Evolutionary conservation across 1,284 basidiomycete genomes (phyloP).

Genomic region (Sporisorium graminicola): DNA sequence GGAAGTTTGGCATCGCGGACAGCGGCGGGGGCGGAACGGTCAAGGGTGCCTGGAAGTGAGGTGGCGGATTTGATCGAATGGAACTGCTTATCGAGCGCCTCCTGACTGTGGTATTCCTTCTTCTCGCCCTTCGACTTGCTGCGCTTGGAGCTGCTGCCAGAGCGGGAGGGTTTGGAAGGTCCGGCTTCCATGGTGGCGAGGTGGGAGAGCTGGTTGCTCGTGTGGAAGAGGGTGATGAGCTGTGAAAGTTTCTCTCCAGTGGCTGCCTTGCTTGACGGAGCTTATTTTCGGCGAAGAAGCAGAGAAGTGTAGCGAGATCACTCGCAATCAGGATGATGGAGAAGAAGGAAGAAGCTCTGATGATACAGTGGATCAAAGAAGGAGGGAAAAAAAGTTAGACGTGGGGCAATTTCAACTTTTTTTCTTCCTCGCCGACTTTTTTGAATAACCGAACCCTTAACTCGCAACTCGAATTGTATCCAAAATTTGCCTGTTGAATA

Average conservation of each 20-base stretch:
- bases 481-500: conserved; percentile 24
- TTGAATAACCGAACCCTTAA: conserved; percentile 33
- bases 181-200: conserved; percentile 39
- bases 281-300: too few relatives aligned
- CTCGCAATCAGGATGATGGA: neutral
- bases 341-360: neutral
- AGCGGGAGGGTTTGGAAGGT: conserved; percentile 33
- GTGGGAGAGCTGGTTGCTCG: conserved; percentile 3
- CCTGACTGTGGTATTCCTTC: conserved; percentile 46
- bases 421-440: neutral
- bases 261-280: neutral
- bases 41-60: conserved; percentile 59
- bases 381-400: conserved; percentile 17
- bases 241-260: neutral
- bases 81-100: conserved; percentile 59
- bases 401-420: conserved; percentile 7
- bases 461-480: conserved; percentile 9
- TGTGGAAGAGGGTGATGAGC: neutral
- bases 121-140: conserved; percentile 16
- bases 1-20: conserved; percentile 57
- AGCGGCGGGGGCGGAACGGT: conserved; percentile 54
- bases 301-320: too few relatives aligned
- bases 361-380: neutral
- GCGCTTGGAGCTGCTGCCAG: conserved; percentile 12
- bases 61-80: conserved; percentile 61